Percentiles rank a stretch among this genome's conserved stretches.
phyloP scores from a whole-genome alignment of 345 rosid species.

The Eucalyptus albens region DNA sequence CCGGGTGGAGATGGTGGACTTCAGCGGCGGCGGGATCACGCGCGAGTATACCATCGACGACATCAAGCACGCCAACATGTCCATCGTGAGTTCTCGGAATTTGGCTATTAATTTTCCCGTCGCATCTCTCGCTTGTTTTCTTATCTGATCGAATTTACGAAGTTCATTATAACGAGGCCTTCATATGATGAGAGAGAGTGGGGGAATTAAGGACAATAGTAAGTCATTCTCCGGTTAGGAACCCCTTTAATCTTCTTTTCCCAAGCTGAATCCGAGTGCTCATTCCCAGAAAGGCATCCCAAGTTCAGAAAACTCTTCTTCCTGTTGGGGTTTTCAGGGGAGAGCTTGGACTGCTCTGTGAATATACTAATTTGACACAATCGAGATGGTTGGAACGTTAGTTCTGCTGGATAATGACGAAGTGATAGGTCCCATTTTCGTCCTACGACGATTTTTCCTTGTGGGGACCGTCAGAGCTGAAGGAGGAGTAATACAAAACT shows the following conservation, averaged over 20 bases:
- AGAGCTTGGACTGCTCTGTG: not conserved
- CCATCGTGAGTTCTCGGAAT: constrained; percentile 12
- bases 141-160: not conserved
- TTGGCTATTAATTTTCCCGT: not conserved
- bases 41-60: constrained; percentile 21
- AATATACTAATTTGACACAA: not conserved
- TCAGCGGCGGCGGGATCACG: constrained; percentile 30
- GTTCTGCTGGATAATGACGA: not conserved
- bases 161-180: not conserved
- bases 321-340: not conserved
- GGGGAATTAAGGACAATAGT: not conserved
- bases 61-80: constrained; percentile 29
- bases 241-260: not conserved
- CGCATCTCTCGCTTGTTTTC: not conserved
- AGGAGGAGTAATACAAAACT: not conserved
- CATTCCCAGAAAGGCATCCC: not conserved
- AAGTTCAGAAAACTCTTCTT: not conserved
- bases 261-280: not conserved
- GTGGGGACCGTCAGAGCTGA: not conserved
- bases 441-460: not conserved
- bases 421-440: not conserved
- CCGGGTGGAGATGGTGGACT: constrained; percentile 55
- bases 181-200: not conserved
- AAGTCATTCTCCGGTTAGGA: not conserved
- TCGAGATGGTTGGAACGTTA: not conserved